Conservation (phyloP, 225 moss, liverwort and hornwort species). For the Ulota crispa region DNA sequence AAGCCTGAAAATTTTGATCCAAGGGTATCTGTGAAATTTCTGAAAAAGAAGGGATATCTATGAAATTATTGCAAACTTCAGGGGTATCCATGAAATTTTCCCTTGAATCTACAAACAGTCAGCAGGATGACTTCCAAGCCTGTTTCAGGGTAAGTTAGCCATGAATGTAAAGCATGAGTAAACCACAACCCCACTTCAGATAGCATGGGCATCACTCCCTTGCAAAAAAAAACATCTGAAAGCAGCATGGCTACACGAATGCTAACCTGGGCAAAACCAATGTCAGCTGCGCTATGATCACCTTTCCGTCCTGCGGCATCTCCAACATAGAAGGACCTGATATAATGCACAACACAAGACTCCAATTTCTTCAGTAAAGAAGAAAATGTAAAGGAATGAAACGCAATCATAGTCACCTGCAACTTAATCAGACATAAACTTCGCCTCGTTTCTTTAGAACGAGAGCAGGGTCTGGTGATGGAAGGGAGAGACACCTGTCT, state of each 20-base stretch:
- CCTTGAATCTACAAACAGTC: neutral
- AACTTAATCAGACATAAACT: neutral
- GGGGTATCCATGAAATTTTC: too few species aligned
- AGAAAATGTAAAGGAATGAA: constrained; percentile 4
- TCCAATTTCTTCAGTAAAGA: neutral
- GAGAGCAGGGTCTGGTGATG: constrained; percentile 14
- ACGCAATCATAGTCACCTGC: neutral
- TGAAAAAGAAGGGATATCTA: too few species aligned
- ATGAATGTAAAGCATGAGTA: neutral
- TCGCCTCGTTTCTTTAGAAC: neutral
- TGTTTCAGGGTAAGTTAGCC: neutral
- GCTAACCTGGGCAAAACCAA: constrained; percentile 75
- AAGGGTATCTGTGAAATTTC: too few species aligned
- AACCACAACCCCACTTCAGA: neutral
- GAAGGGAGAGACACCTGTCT: constrained; percentile 36
- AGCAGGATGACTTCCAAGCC: neutral
- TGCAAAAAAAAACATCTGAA: neutral
- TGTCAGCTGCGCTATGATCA: constrained; percentile 86
- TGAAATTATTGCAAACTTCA: too few species aligned
- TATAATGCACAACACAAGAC: constrained; percentile 8
- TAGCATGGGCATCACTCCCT: neutral
- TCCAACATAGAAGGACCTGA: constrained; percentile 94
- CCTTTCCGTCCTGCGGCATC: constrained; percentile 82
- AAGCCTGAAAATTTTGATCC: too few species aligned
- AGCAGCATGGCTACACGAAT: neutral